These are phyloP conservation scores for Senna tora DNA, from an alignment of 306 rosid genomes.

Conservation along the genomic window DNA sequence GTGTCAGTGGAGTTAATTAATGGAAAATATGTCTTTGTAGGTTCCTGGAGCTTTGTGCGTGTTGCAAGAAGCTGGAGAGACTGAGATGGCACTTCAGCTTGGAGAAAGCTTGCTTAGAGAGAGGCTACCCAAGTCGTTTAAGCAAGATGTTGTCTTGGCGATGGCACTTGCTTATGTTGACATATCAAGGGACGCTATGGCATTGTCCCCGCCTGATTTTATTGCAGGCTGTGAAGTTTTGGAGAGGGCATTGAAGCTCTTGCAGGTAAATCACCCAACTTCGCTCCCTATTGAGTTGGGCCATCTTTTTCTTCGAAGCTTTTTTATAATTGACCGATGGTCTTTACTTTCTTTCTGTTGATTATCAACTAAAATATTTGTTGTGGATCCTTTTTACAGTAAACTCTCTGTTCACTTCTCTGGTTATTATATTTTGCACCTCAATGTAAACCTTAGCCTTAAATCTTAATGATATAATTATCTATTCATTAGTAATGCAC, in stretches of 20 bases:
- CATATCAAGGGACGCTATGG: constrained; percentile 92
- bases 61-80: constrained; percentile 92
- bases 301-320: background rate
- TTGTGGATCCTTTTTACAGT: background rate
- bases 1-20: background rate
- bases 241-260: constrained; percentile 91
- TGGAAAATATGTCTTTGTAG: constrained; percentile 48
- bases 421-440: background rate
- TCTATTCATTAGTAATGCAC: background rate
- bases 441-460: background rate
- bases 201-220: constrained; percentile 76
- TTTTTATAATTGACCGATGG: background rate
- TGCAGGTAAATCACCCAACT: constrained; percentile 63
- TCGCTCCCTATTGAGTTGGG: background rate
- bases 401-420: background rate
- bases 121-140: constrained; percentile 86
- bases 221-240: constrained; percentile 82
- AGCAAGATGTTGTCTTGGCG: constrained; percentile 90
- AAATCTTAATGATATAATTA: background rate
- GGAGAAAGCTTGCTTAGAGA: constrained; percentile 83
- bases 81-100: constrained; percentile 69
- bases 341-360: background rate
- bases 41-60: constrained; percentile 94
- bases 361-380: background rate
- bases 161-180: constrained; percentile 91